Evolutionary conservation across 2,329 filamentous ascomycete species (phyloP).

Genomic region (Boeremia exigua): DNA sequence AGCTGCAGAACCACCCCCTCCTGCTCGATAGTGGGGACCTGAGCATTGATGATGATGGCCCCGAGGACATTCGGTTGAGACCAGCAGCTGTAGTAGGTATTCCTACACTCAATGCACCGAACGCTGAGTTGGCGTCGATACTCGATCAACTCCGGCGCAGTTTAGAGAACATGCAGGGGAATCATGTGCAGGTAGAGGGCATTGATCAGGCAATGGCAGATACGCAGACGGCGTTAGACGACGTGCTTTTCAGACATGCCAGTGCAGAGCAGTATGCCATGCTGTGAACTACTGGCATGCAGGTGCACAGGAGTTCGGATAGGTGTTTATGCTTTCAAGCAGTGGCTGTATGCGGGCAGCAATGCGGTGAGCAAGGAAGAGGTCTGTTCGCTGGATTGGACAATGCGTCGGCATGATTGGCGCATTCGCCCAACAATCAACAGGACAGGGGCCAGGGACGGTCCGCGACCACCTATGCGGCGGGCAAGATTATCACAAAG

Average conservation of each 20-base stretch:
- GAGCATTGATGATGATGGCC: constrained; percentile 29
- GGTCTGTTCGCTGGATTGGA: constrained; percentile 19
- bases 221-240: constrained; percentile 43
- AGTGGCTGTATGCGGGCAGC: constrained; percentile 6
- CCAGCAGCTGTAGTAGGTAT: constrained; percentile 22
- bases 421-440: constrained; percentile 32
- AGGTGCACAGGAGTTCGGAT: constrained; percentile 25
- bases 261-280: constrained; percentile 40
- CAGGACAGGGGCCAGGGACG: constrained; percentile 17
- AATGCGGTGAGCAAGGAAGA: constrained; percentile 24
- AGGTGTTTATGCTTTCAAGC: constrained; percentile 28
- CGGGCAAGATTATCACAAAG: not conserved
- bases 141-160: constrained; percentile 48
- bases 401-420: constrained; percentile 26
- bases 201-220: constrained; percentile 39
- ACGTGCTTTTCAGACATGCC: constrained; percentile 42
- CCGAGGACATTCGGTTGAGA: constrained; percentile 42
- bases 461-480: constrained; percentile 12
- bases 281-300: constrained; percentile 41
- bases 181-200: constrained; percentile 46
- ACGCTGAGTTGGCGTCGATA: constrained; percentile 42
- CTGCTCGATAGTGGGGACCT: constrained; percentile 27
- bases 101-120: constrained; percentile 35
- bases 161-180: constrained; percentile 48
- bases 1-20: constrained; percentile 43